Percentiles rank a stretch among this genome's conserved stretches.
phyloP scores from a whole-genome alignment of 2,329 filamentous ascomycete species.

The Thielaviopsis ethacetica region DNA sequence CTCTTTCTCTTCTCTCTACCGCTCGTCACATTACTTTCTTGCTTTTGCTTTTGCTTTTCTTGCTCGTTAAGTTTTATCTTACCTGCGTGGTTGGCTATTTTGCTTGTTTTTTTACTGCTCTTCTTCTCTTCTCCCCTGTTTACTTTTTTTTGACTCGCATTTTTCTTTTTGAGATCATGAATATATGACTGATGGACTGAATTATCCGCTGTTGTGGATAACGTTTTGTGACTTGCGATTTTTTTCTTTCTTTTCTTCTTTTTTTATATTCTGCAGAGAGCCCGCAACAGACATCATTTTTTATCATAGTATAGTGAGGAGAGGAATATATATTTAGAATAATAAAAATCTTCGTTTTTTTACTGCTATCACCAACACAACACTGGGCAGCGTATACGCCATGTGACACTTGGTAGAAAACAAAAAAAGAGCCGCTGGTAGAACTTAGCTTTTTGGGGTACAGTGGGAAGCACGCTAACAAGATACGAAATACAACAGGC shows the following conservation, averaged over 20 bases:
- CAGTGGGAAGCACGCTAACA: background rate
- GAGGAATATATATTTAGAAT: background rate
- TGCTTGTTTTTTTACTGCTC: background rate
- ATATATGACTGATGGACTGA: constrained; percentile 9
- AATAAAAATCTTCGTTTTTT: background rate
- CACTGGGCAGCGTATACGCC: too few species aligned
- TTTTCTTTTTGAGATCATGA: constrained; percentile 2
- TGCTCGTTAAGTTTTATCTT: background rate
- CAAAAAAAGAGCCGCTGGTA: too few species aligned
- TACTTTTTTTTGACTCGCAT: background rate
- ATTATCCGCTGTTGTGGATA: too few species aligned
- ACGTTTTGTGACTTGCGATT: too few species aligned
- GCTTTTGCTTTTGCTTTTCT: background rate
- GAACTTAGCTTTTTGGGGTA: background rate
- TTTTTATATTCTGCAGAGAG: background rate
- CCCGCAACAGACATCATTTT: background rate
- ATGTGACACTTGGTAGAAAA: too few species aligned
- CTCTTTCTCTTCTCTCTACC: background rate
- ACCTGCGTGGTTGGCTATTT: too few species aligned
- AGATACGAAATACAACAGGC: constrained; percentile 4
- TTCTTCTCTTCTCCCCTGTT: background rate
- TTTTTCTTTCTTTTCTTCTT: background rate
- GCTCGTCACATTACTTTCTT: background rate
- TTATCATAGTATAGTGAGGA: background rate
- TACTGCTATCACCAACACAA: background rate